phyloP scores from a whole-genome alignment of 345 rosid genomes.

The Rhodamnia argentea region DNA sequence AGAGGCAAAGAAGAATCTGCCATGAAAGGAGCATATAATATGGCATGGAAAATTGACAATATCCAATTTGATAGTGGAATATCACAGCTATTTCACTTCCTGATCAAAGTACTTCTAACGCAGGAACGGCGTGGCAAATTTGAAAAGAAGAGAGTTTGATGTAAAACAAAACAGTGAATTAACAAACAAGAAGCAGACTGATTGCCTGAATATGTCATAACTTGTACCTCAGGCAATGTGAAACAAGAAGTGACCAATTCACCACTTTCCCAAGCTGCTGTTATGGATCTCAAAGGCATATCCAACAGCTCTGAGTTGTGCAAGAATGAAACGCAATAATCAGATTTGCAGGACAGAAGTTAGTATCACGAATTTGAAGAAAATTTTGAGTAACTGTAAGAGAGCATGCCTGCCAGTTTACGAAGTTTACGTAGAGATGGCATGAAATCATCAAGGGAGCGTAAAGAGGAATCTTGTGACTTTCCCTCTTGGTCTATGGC shows the following conservation, averaged over 20 bases:
- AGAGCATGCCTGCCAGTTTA: conserved; percentile 69
- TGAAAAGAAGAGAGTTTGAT: not conserved
- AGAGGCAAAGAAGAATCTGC: not conserved
- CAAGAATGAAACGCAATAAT: not conserved
- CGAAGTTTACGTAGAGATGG: conserved; percentile 73
- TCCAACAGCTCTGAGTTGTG: conserved; percentile 60
- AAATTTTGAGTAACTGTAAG: not conserved
- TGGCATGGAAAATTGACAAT: not conserved
- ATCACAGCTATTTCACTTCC: not conserved
- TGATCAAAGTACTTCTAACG: not conserved
- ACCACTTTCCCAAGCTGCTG: conserved; percentile 77
- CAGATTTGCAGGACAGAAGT: not conserved
- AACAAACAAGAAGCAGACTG: not conserved
- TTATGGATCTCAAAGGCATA: conserved; percentile 82
- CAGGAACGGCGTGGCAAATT: not conserved
- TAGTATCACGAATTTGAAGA: not conserved
- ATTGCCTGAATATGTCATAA: not conserved
- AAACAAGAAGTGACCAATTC: conserved; percentile 65
- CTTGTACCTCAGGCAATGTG: conserved; percentile 61
- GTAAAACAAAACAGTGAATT: not conserved
- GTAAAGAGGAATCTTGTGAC: conserved; percentile 22
- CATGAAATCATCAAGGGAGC: conserved; percentile 43
- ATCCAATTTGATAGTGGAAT: not conserved
- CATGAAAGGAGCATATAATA: not conserved
- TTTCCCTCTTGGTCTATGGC: conserved; percentile 20